Conservation (phyloP, 2,329 filamentous ascomycete genomes). For the Diplodia sapinea region DNA sequence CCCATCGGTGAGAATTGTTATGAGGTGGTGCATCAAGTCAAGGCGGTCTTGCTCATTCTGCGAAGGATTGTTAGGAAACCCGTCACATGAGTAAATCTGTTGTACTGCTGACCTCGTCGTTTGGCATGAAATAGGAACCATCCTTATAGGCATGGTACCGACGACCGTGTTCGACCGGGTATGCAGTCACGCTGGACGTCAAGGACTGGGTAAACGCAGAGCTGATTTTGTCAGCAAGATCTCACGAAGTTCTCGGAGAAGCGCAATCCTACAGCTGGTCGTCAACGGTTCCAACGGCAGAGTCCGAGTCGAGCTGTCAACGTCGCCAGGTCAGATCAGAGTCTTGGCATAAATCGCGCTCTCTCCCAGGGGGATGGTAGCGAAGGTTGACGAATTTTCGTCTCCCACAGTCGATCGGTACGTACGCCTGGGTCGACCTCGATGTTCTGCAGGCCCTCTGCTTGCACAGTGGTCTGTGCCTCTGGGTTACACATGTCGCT, state of each 20-base stretch:
- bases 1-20: conserved; percentile 38
- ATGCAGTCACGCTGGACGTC: conserved; percentile 33
- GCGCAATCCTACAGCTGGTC: not conserved
- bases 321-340: not conserved
- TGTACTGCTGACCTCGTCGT: conserved; percentile 33
- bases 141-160: conserved; percentile 40
- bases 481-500: conserved; percentile 1
- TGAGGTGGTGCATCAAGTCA: conserved; percentile 39
- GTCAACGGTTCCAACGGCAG: conserved; percentile 9
- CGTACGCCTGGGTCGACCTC: conserved; percentile 6
- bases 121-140: conserved; percentile 40
- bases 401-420: not conserved
- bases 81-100: not conserved
- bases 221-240: not conserved
- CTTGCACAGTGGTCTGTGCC: not conserved
- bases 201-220: conserved; percentile 18
- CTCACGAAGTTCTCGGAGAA: not conserved
- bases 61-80: too few species aligned
- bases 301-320: conserved; percentile 11
- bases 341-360: too few species aligned
- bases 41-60: conserved; percentile 44
- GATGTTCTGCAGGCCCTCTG: conserved; percentile 7
- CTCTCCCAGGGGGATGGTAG: not conserved
- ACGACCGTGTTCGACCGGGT: conserved; percentile 39
- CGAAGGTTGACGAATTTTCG: not conserved